phyloP scores from a whole-genome alignment of 139 green algal species.

The Closterium sp. region DNA sequence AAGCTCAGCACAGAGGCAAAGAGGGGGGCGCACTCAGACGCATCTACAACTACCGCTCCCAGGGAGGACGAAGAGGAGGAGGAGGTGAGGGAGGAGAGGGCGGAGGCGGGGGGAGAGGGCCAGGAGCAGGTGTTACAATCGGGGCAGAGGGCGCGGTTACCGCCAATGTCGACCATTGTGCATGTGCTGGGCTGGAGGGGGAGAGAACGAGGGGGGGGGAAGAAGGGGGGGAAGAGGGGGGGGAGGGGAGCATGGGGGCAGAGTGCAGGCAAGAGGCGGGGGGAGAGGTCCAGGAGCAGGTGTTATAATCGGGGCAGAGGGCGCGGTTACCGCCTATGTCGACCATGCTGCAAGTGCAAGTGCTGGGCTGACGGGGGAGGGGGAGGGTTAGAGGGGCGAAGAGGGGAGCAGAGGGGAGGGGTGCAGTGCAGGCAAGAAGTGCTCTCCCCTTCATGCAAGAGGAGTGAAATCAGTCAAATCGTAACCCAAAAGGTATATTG shows the following conservation, averaged over 20 bases:
- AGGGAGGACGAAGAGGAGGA: conserved; percentile 58
- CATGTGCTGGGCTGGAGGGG: not conserved
- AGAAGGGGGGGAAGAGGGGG: no score
- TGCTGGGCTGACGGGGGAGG: not conserved
- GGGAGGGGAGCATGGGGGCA: not conserved
- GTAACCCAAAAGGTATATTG: no score
- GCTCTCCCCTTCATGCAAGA: no score
- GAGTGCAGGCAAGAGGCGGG: not conserved
- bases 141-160: not conserved
- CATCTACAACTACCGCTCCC: conserved; percentile 73
- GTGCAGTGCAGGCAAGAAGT: not conserved
- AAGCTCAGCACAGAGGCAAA: conserved; percentile 21
- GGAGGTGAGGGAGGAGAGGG: not conserved
- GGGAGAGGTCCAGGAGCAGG: not conserved
- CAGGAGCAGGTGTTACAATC: not conserved
- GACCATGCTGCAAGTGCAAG: not conserved
- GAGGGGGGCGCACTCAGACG: conserved; percentile 54
- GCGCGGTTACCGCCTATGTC: not conserved
- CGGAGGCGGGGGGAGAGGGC: not conserved
- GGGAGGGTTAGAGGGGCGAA: no score
- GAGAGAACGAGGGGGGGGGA: not conserved
- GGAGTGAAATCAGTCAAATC: no score
- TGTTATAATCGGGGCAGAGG: not conserved
- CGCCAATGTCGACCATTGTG: not conserved
- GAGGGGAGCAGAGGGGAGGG: not conserved